Evolutionary conservation across 345 rosid genomes (phyloP).

Genomic region (Populus pruinosa): DNA sequence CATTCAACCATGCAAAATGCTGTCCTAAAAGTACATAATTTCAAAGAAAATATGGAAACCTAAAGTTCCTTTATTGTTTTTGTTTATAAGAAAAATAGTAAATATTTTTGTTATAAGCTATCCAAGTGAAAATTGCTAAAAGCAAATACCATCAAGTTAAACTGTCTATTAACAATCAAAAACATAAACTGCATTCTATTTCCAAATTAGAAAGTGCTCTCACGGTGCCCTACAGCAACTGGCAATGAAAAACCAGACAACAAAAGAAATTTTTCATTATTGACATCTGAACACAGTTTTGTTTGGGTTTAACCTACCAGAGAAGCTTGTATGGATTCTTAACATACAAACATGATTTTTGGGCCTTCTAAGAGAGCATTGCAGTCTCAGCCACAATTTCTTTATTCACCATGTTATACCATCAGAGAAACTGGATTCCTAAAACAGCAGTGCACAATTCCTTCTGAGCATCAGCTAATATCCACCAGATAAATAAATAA

Average conservation of each 20-base stretch:
- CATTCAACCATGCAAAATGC: neutral
- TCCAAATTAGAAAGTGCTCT: neutral
- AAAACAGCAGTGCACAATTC: neutral
- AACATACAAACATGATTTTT: conserved; percentile 1
- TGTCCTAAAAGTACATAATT: neutral
- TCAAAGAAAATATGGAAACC: neutral
- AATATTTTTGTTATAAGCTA: neutral
- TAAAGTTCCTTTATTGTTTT: neutral
- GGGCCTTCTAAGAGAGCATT: neutral
- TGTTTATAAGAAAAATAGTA: neutral
- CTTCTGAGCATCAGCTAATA: neutral
- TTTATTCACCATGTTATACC: neutral
- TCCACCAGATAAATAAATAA: neutral
- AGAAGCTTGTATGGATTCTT: neutral
- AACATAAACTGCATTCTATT: neutral
- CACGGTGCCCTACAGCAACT: neutral
- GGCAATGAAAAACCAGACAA: neutral
- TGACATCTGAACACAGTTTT: neutral
- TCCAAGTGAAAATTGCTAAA: neutral
- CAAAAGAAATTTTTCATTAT: neutral
- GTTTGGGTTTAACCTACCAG: neutral
- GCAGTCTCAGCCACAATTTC: neutral
- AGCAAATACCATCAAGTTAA: neutral
- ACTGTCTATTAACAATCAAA: neutral
- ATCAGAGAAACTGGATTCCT: neutral